Percentiles rank a stretch among this genome's conserved stretches.
Conservation (phyloP, 768 basidiomycete species). For the Dioszegia hungarica region DNA sequence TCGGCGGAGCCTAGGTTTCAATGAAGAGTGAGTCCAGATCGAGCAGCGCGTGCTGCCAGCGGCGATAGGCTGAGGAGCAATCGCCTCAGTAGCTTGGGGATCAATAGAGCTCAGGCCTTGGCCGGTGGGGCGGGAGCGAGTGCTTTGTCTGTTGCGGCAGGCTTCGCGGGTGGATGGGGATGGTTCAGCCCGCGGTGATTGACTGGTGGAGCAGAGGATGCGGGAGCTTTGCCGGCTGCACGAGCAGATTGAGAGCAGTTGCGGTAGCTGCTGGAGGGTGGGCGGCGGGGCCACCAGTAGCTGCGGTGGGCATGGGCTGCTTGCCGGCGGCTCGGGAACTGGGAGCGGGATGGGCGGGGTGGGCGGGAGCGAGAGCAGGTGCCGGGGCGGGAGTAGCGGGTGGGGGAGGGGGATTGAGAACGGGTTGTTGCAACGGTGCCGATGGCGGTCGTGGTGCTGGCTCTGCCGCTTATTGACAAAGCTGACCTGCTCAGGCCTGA, state of each 20-base stretch:
- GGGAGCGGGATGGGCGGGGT: conserved; percentile 60
- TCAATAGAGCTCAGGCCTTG: conserved; percentile 95
- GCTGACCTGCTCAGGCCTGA: too few relatives aligned
- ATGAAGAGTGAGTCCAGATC: too few relatives aligned
- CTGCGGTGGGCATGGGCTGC: conserved; percentile 75
- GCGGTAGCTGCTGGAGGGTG: conserved; percentile 31
- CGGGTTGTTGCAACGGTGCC: conserved; percentile 15
- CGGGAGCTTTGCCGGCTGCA: conserved; percentile 50
- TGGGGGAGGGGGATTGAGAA: conserved; percentile 51
- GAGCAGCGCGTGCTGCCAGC: too few relatives aligned
- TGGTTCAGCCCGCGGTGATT: conserved; percentile 54
- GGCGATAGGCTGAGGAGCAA: too few relatives aligned
- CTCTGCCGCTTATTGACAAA: too few relatives aligned
- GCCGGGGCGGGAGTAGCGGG: conserved; percentile 52
- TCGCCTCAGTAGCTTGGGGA: too few relatives aligned
- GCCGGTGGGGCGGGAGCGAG: conserved; percentile 37
- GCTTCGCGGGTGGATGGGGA: conserved; percentile 50
- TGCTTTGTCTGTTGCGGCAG: conserved; percentile 39
- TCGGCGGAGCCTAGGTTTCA: too few relatives aligned
- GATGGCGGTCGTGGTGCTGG: conserved; percentile 12
- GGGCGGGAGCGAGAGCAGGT: too few relatives aligned
- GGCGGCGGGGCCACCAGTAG: conserved; percentile 23
- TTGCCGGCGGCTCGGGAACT: conserved; percentile 84
- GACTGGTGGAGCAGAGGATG: conserved; percentile 30
- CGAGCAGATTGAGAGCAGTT: conserved; percentile 45